Evolutionary conservation across 371 early-diverging fungal genomes (phyloP).

Genomic region (Rhizopus delemar): DNA sequence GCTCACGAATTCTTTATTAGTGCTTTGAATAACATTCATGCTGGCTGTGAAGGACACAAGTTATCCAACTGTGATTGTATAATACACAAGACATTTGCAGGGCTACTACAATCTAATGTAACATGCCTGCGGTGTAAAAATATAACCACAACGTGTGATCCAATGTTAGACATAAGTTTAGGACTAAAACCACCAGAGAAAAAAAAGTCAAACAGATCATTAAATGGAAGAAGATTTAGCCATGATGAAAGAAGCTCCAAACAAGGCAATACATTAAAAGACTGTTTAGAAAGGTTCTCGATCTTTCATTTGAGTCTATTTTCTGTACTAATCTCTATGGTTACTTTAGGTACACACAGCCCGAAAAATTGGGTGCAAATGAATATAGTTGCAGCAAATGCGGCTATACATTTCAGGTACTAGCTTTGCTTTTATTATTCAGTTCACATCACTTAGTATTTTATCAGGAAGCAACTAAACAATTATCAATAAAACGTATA

Average conservation of each 20-base stretch:
- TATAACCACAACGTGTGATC: constrained; percentile 80
- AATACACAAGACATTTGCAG: constrained; percentile 90
- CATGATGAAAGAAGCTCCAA: constrained; percentile 28
- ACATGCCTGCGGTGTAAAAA: constrained; percentile 85
- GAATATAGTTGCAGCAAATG: constrained; percentile 79
- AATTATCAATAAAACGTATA: constrained; percentile 78
- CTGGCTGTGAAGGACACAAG: constrained; percentile 45
- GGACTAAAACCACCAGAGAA: constrained; percentile 66
- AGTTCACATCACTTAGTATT: neutral
- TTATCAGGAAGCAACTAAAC: constrained; percentile 75
- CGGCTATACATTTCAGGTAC: constrained; percentile 57
- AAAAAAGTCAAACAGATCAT: constrained; percentile 28
- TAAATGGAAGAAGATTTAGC: constrained; percentile 19
- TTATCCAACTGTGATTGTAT: constrained; percentile 74
- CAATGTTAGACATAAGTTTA: constrained; percentile 89
- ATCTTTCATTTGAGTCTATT: neutral
- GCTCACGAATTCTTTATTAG: constrained; percentile 96
- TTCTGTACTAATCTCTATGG: neutral
- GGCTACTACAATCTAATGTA: constrained; percentile 85
- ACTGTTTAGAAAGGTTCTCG: constrained; percentile 58
- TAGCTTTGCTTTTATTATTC: neutral
- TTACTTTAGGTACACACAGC: constrained; percentile 66
- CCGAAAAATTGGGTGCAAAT: constrained; percentile 68
- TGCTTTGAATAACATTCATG: constrained; percentile 84
- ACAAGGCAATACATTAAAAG: constrained; percentile 38